Conservation (phyloP, 2,329 filamentous ascomycete species). For the Ophiosphaerella narmari region DNA sequence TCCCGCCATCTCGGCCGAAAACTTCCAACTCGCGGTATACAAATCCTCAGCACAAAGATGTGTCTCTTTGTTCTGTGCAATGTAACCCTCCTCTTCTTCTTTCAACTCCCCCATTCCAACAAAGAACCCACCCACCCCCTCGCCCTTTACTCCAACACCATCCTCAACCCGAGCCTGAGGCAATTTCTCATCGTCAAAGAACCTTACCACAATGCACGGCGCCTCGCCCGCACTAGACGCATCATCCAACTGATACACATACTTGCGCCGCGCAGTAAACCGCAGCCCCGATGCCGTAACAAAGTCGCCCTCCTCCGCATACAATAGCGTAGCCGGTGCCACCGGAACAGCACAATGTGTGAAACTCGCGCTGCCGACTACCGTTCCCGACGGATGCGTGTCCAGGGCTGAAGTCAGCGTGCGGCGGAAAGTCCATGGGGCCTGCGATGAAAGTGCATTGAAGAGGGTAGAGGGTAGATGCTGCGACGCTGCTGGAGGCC, state of each 20-base stretch:
- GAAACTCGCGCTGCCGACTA: slow-evolving; percentile 69
- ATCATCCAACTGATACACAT: slow-evolving; percentile 68
- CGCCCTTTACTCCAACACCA: slow-evolving; percentile 20
- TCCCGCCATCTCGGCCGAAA: slow-evolving; percentile 53
- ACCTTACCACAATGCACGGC: slow-evolving; percentile 3
- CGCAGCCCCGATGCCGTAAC: slow-evolving; percentile 58
- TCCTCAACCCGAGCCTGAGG: not conserved
- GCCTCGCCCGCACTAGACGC: not conserved
- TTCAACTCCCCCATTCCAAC: slow-evolving; percentile 65
- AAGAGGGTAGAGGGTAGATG: slow-evolving; percentile 15
- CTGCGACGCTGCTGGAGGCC: no score
- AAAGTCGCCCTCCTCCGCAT: slow-evolving; percentile 70
- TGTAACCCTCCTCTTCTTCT: slow-evolving; percentile 16
- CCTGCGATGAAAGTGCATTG: slow-evolving; percentile 7
- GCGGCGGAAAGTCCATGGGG: slow-evolving; percentile 66
- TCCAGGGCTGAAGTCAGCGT: slow-evolving; percentile 60
- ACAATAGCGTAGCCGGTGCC: slow-evolving; percentile 63
- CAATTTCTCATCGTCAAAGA: slow-evolving; percentile 22
- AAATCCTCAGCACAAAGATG: slow-evolving; percentile 75
- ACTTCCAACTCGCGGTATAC: slow-evolving; percentile 72
- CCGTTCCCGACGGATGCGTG: slow-evolving; percentile 68
- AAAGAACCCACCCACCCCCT: slow-evolving; percentile 73
- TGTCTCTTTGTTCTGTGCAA: slow-evolving; percentile 60
- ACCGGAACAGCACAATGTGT: slow-evolving; percentile 53
- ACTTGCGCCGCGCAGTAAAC: slow-evolving; percentile 67